Conservation (phyloP, 495 filamentous ascomycete species). For the Tuber brumale region DNA sequence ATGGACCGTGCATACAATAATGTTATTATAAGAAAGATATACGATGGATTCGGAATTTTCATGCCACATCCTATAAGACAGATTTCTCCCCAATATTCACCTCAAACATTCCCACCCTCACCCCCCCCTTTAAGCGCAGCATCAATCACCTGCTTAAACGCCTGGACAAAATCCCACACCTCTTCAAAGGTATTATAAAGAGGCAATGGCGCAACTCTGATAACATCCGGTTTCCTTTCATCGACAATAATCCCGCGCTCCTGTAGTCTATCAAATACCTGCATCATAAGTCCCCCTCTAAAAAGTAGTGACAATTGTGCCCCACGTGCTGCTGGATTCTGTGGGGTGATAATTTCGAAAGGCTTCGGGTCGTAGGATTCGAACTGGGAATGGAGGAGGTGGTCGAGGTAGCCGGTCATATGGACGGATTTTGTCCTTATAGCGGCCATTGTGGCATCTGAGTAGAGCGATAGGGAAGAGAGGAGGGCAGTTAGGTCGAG, state of each 20-base stretch:
- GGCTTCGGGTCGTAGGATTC: constrained; percentile 42
- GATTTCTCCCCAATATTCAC: not conserved
- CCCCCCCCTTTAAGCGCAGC: constrained; percentile 44
- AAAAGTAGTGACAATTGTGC: constrained; percentile 80
- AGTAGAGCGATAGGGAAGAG: constrained; percentile 74
- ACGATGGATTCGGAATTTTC: not conserved
- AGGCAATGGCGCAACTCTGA: constrained; percentile 85
- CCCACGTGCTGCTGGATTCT: constrained; percentile 62
- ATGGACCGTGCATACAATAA: not conserved
- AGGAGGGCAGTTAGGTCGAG: constrained; percentile 63
- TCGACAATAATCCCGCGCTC: constrained; percentile 71
- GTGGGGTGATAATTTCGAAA: constrained; percentile 77
- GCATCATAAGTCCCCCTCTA: constrained; percentile 58
- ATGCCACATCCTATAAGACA: not conserved
- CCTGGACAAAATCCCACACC: constrained; percentile 66
- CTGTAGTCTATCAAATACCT: constrained; percentile 62
- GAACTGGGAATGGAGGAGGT: constrained; percentile 50
- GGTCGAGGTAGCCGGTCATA: constrained; percentile 75
- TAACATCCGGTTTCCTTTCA: constrained; percentile 81
- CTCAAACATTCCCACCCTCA: not conserved
- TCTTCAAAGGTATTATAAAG: constrained; percentile 82
- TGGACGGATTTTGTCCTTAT: constrained; percentile 67
- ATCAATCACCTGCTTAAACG: constrained; percentile 53
- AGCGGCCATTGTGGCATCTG: constrained; percentile 59
- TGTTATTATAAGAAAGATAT: not conserved